phyloP scores from a whole-genome alignment of 2,329 filamentous ascomycete genomes.

The Blastomyces emzantsi region DNA sequence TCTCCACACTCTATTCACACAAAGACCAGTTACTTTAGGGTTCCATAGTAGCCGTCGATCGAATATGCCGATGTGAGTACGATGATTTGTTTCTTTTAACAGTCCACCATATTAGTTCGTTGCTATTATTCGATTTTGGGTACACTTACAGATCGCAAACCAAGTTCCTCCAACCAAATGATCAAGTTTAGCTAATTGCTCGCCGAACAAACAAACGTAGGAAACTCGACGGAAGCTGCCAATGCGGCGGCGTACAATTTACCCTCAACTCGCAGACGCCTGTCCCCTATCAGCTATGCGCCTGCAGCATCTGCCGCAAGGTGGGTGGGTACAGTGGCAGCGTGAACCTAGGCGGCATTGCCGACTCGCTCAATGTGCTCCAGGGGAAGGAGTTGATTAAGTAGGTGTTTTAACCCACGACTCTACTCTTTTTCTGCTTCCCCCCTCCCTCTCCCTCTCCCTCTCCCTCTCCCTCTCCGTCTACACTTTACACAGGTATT shows the following conservation, averaged over 20 bases:
- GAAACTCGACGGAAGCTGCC: constrained; percentile 42
- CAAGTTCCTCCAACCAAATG: no score
- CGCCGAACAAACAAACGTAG: constrained; percentile 20
- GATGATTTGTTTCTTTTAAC: neutral
- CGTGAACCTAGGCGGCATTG: constrained; percentile 41
- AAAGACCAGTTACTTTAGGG: no score
- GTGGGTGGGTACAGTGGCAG: constrained; percentile 38
- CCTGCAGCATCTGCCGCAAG: constrained; percentile 44
- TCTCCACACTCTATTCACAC: neutral
- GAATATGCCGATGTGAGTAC: constrained; percentile 23
- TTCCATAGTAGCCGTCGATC: neutral
- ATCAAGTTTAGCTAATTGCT: neutral
- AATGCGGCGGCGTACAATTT: constrained; percentile 42
- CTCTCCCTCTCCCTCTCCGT: neutral
- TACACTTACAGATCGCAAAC: neutral
- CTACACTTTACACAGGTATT: neutral
- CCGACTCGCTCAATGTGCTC: constrained; percentile 33
- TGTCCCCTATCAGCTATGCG: constrained; percentile 42
- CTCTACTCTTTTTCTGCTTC: neutral
- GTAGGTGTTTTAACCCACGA: constrained; percentile 22
- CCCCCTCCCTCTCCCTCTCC: no score
- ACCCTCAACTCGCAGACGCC: constrained; percentile 39
- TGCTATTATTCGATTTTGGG: neutral
- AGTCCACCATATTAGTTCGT: neutral
- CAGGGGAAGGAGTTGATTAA: constrained; percentile 39